Evolutionary conservation across 495 filamentous ascomycete species (phyloP), one percentile per base, ranked within the genome.

Genomic region (Hypoxylon lenormandii): DNA sequence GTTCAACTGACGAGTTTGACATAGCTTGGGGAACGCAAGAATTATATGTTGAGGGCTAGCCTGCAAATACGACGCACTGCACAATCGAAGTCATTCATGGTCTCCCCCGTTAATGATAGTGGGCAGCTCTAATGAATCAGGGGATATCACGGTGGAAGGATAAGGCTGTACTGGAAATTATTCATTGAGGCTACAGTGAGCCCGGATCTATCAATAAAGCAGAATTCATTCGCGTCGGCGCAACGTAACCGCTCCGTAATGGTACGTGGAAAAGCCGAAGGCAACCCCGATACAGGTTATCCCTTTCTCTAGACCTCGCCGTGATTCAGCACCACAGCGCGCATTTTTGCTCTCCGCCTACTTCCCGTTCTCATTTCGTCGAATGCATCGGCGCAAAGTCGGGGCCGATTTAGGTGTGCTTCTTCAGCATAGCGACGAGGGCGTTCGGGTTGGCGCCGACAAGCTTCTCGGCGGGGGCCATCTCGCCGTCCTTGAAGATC

Each of bases 371-470:
- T 28, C 21, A 3, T 13, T 7, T 10, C 16, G 18, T 21, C 12
- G 40, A 46, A 43, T 26, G 37, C 26, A 47, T 30, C 15, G 16
- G 7, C 18, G 37, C 5, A n/a, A 26, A 26, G 23, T 26, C 23
- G 2, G 8, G 8, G 3, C 4, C 18, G 0, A 26, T 18, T 53
- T 54, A 59, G 8, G 13, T 4, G 68, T 65, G 52, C 18, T 50
- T 72, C 75, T 80, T 70, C 43, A 91, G 81, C 50, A 84, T 84
- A 38, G 81, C 78, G 74, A 84, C 75, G 33, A 96, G 77, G 22
- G 84, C 86, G 55, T 79, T 77, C 2, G 88, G 88, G 79, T 92
- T 95, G 56, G 95, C 95, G 58, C 95, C 95, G 26, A 95, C 85
- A 54, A 97, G 82, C 73, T 92, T 90, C 22, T 77, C 82, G 21